Conservation (phyloP, 768 basidiomycete genomes). For the Trametes cubensis region DNA sequence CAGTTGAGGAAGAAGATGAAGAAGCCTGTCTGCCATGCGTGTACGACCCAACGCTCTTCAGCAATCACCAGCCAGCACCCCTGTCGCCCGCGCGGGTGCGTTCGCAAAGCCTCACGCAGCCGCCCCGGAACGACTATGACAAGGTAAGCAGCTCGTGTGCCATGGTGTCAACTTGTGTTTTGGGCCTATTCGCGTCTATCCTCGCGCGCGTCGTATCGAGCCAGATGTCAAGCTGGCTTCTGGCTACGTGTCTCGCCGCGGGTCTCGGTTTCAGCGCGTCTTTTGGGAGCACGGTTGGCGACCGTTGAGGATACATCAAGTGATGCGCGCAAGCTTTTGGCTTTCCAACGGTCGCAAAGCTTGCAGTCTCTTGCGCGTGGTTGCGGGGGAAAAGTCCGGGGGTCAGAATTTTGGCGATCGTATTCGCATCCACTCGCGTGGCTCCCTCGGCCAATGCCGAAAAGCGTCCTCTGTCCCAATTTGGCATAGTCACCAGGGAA, state of each 20-base stretch:
- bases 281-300: neutral
- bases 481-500: conserved; percentile 2
- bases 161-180: neutral
- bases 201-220: conserved; percentile 1
- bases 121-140: conserved; percentile 12
- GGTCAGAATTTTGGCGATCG: conserved; percentile 11
- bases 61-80: conserved; percentile 5
- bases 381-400: conserved; percentile 17
- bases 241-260: conserved; percentile 2
- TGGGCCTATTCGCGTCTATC: conserved; percentile 4
- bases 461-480: conserved; percentile 1
- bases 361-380: neutral
- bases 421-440: conserved; percentile 4
- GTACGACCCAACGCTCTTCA: conserved; percentile 30
- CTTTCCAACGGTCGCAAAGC: conserved; percentile 11
- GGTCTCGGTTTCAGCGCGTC: conserved; percentile 3
- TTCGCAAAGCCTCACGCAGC: conserved; percentile 16
- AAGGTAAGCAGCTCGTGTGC: conserved; percentile 20
- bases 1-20: conserved; percentile 28
- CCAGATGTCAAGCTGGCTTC: conserved; percentile 11
- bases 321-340: conserved; percentile 18
- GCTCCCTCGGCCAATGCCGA: conserved; percentile 4
- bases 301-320: conserved; percentile 1
- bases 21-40: conserved; percentile 25
- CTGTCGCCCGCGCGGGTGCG: conserved; percentile 4